Conservation (phyloP, 2,329 filamentous ascomycete genomes). For the Lachnellula arida region DNA sequence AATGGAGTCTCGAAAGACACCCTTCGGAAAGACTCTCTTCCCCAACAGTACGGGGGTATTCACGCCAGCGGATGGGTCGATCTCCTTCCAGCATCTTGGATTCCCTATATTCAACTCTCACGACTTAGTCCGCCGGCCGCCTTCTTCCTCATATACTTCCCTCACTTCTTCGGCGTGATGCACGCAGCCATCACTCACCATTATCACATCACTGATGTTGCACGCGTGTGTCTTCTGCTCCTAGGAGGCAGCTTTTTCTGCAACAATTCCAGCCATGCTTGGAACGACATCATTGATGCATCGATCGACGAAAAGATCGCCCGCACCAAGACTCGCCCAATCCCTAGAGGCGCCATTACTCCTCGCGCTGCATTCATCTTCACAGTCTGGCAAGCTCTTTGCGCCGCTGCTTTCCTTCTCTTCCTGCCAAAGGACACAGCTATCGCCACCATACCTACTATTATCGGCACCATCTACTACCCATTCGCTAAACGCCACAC, state of each 20-base stretch:
- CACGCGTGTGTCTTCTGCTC: not conserved
- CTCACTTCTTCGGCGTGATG: not conserved
- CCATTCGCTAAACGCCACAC: not conserved
- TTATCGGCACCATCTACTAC: not conserved
- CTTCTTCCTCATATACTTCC: not conserved
- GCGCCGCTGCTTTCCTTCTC: not conserved
- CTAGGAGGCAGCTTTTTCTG: not conserved
- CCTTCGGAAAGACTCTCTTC: not conserved
- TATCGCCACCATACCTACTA: not conserved
- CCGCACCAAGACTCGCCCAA: not conserved
- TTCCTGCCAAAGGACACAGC: not conserved
- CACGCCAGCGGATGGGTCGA: not conserved
- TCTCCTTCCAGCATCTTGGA: not conserved
- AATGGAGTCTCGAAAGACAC: not conserved
- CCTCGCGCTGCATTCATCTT: not conserved
- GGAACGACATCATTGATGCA: conserved; percentile 4
- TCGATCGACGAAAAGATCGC: not conserved
- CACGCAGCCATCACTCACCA: not conserved
- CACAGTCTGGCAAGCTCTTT: not conserved
- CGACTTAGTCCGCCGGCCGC: not conserved
- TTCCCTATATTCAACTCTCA: not conserved
- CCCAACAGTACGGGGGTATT: not conserved
- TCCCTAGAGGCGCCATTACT: not conserved
- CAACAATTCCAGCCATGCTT: not conserved
- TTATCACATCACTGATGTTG: not conserved